These are phyloP conservation scores for Paraconiothyrium brasiliense DNA, from an alignment of 2,329 filamentous ascomycete genomes.

Conservation along the genomic window DNA sequence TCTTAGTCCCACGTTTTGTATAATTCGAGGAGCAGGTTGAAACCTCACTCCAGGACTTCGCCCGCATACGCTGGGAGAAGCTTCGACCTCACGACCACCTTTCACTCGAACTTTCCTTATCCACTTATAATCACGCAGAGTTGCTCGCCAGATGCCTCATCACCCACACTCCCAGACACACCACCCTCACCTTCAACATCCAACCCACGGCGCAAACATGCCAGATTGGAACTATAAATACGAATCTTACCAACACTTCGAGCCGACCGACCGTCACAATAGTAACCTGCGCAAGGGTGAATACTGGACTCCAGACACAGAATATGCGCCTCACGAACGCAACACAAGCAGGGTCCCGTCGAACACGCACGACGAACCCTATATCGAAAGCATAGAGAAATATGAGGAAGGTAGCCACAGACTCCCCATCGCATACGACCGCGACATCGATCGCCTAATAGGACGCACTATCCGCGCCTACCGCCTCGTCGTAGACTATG, in stretches of 20 bases:
- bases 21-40: neutral
- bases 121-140: neutral
- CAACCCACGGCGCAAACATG: neutral
- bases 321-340: neutral
- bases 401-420: neutral
- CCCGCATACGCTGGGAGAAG: neutral
- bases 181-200: neutral
- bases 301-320: neutral
- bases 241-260: neutral
- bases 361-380: neutral
- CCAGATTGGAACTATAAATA: neutral
- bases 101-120: neutral
- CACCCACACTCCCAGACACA: neutral
- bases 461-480: conserved; percentile 29
- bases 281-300: neutral
- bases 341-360: neutral
- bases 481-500: conserved; percentile 30
- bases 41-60: neutral
- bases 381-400: neutral
- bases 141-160: neutral
- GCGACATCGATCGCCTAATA: conserved; percentile 22
- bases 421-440: conserved; percentile 21
- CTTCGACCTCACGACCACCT: neutral
- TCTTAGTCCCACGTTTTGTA: neutral
- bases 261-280: neutral